Evolutionary conservation across 441 rosid genomes (phyloP).

Genomic region (Mallotus japonicus): DNA sequence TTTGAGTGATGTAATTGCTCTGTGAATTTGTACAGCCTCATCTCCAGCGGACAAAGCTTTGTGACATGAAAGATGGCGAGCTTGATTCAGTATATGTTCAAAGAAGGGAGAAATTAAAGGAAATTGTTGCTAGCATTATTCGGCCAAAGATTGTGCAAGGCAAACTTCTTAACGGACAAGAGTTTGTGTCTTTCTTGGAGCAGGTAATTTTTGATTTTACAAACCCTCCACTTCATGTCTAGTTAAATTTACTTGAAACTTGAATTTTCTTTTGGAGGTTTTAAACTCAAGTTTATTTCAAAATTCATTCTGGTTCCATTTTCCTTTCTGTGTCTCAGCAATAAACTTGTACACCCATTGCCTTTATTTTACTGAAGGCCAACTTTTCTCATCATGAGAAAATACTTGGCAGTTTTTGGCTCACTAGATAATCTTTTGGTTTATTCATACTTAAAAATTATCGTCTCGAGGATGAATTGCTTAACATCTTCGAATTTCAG

Average conservation of each 20-base stretch:
- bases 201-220: constrained; percentile 54
- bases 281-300: constrained; percentile 5
- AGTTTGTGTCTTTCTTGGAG: constrained; percentile 84
- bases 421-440: not conserved
- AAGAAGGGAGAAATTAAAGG: constrained; percentile 77
- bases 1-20: constrained; percentile 11
- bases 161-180: constrained; percentile 77
- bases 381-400: not conserved
- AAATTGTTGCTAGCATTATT: constrained; percentile 67
- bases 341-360: not conserved
- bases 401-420: not conserved
- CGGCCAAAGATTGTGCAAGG: constrained; percentile 96
- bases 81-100: constrained; percentile 76
- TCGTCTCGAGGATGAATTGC: no score
- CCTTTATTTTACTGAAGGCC: not conserved
- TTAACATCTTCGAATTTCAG: not conserved
- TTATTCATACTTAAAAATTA: no score
- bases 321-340: not conserved
- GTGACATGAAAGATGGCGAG: constrained; percentile 91
- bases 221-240: constrained; percentile 8
- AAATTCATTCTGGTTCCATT: not conserved
- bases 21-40: constrained; percentile 71
- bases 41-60: constrained; percentile 92
- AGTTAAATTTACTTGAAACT: not conserved
- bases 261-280: not conserved